Conservation (phyloP, 1,284 basidiomycete genomes). For the Naganishia sp. region DNA sequence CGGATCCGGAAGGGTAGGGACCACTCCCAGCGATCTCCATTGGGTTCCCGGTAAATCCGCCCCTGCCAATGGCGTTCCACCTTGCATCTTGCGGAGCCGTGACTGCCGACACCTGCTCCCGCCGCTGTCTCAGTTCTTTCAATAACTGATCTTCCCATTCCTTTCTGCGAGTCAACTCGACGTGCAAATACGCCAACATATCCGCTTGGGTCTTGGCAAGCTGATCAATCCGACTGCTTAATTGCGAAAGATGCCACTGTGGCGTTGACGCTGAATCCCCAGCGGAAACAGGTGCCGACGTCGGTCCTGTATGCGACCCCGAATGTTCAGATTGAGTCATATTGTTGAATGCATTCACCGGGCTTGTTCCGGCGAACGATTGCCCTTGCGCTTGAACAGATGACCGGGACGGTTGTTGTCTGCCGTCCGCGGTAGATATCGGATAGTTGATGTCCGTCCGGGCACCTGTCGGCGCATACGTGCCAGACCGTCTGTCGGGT, state of each 20-base stretch:
- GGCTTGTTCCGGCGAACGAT: not conserved
- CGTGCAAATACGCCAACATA: conserved; percentile 31
- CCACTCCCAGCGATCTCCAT: not conserved
- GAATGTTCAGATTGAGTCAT: not conserved
- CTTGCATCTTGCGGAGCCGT: not conserved
- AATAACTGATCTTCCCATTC: conserved; percentile 32
- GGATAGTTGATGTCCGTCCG: not conserved
- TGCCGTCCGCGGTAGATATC: conserved; percentile 1
- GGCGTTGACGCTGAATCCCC: not conserved
- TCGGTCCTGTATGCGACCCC: not conserved
- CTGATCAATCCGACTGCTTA: conserved; percentile 28
- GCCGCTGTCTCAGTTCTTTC: conserved; percentile 29
- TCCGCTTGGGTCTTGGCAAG: conserved; percentile 33
- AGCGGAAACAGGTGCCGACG: not conserved
- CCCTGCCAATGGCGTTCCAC: not conserved
- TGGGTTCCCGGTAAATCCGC: not conserved
- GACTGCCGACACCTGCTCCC: not conserved
- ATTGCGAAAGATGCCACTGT: conserved; percentile 6
- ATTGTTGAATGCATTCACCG: not conserved
- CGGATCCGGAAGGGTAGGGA: not conserved
- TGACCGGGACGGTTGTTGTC: not conserved
- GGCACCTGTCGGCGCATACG: not conserved
- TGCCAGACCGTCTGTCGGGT: not conserved
- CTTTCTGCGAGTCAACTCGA: conserved; percentile 32
- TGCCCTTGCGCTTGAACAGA: not conserved